Evolutionary conservation across 2,329 filamentous ascomycete species (phyloP), one percentile per base, ranked within the genome.

Genomic region (Coniosporium tulheliwenetii): DNA sequence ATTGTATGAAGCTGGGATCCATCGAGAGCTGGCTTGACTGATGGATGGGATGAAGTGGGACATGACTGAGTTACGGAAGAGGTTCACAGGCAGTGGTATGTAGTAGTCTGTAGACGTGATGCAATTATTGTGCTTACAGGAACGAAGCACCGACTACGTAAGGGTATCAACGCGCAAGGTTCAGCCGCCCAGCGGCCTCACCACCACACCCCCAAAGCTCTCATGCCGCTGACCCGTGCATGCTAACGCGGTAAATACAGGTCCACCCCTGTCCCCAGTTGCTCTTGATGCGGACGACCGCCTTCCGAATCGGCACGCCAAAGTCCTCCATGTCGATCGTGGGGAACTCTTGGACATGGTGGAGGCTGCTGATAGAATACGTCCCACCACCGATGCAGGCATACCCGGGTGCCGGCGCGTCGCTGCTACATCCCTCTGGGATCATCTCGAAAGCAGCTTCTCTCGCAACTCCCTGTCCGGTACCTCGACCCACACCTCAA

Each of bases 211-310:
- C 19, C 19, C 19, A 26, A 26, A 3, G 19, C 19, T 26, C 4
- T 26, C 3, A 26, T 26, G 19, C 19, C 19, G 19, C 19, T 26
- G 19, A 26, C 19, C 66, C 66, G 32, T 63, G 60, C 41, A 69
- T 50, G 15, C 64, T 53, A 29, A 68, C 45, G 10, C 66, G 57
- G 46, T 70, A 70, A 30, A 69, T 39, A 45, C 66, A 70, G 10
- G 66, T 67, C 45, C 59, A 58, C 15, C 59, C 52, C 2, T 51
- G 52, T 31, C 65, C 66, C 59, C 61, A 67, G 44, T 67, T 70
- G 39, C 49, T 53, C 9, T 48, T 48, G 4, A 65, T 61, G 10
- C 63, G 53, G 30, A 69, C 47, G 30, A 64, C 52, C 15, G 59
- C 50, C 37, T 55, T 57, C 14, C 52, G 48, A 12, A 61, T 52